phyloP scores from a whole-genome alignment of 768 basidiomycete genomes.

The Boletus subcaerulescens region DNA sequence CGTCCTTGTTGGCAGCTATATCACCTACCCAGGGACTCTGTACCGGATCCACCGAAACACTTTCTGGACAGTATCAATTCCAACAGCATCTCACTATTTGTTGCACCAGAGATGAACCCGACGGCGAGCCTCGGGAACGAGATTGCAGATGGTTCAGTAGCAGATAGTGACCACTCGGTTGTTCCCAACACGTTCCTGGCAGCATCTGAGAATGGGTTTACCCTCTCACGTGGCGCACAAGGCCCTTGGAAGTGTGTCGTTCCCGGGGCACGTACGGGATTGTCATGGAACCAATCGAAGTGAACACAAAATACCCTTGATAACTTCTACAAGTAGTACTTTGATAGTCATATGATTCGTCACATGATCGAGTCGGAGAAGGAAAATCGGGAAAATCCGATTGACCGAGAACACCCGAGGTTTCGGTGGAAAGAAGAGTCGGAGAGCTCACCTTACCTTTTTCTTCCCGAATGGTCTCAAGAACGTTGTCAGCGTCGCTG shows the following conservation, averaged over 20 bases:
- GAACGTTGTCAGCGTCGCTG: slow-evolving; percentile 44
- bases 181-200: slow-evolving; percentile 38
- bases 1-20: slow-evolving; percentile 37
- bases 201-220: slow-evolving; percentile 55
- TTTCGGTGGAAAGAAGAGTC: slow-evolving; percentile 11
- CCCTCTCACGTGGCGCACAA: slow-evolving; percentile 32
- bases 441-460: slow-evolving; percentile 16
- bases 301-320: neutral
- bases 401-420: slow-evolving; percentile 32
- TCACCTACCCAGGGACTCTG: slow-evolving; percentile 33
- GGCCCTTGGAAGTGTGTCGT: slow-evolving; percentile 41
- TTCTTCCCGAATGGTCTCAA: slow-evolving; percentile 41
- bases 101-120: slow-evolving; percentile 19
- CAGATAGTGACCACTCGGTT: neutral
- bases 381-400: slow-evolving; percentile 25
- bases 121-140: neutral
- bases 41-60: neutral
- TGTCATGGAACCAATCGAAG: slow-evolving; percentile 14
- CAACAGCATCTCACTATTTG: slow-evolving; percentile 23
- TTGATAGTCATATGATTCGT: neutral
- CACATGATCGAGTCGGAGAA: slow-evolving; percentile 21
- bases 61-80: neutral
- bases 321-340: too few relatives aligned
- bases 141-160: neutral
- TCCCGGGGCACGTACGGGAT: slow-evolving; percentile 30